These are phyloP conservation scores for Microsporum ferrugineum DNA, from an alignment of 2,329 filamentous ascomycete genomes.

Conservation along the genomic window DNA sequence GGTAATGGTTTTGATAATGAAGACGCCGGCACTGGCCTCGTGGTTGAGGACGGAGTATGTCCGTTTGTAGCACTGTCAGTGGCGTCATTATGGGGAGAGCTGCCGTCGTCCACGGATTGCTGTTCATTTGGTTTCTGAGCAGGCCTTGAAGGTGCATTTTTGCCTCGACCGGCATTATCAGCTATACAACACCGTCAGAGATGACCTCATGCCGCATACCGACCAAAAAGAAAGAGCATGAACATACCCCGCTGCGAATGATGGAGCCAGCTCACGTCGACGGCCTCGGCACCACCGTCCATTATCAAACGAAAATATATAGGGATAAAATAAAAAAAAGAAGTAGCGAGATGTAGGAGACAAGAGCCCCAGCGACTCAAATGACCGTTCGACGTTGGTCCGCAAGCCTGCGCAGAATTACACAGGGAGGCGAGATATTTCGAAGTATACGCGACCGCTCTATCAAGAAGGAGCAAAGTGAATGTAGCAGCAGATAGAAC, in stretches of 20 bases:
- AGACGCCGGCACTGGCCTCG: background rate
- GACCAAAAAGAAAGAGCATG: background rate
- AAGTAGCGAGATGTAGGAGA: background rate
- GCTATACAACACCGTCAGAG: background rate
- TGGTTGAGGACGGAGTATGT: background rate
- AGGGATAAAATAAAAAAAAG: background rate
- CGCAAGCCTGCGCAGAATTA: background rate
- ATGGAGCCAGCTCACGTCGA: conserved; percentile 88
- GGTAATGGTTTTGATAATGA: conserved; percentile 1
- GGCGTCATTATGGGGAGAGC: background rate
- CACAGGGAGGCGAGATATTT: background rate
- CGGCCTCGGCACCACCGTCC: conserved; percentile 62
- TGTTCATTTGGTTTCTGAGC: background rate
- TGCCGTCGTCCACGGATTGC: background rate
- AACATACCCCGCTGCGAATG: conserved; percentile 66
- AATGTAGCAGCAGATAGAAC: too few species aligned
- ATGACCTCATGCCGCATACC: background rate
- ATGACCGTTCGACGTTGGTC: background rate
- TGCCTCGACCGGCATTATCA: conserved; percentile 29
- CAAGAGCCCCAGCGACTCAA: background rate
- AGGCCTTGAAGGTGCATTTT: conserved; percentile 23
- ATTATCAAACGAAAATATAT: conserved; percentile 33
- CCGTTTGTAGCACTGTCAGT: background rate
- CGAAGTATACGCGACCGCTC: background rate
- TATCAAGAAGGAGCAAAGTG: too few species aligned